phyloP scores from a whole-genome alignment of 192 early-diverging fungal genomes.

The Umbelopsis ramanniana region DNA sequence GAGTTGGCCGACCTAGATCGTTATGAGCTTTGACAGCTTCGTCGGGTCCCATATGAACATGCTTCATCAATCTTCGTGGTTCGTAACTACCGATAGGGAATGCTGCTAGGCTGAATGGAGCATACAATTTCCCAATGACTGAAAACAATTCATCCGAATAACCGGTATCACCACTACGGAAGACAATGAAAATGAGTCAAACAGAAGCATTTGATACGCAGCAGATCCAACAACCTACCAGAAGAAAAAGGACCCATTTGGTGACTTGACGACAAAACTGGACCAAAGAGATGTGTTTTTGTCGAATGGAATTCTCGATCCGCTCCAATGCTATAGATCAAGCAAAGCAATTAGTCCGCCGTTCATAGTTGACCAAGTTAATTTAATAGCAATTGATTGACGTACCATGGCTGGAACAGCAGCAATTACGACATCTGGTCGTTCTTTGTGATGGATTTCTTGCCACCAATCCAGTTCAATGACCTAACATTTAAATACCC shows the following conservation, averaged over 20 bases:
- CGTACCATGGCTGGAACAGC: conserved; percentile 43
- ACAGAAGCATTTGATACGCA: not conserved
- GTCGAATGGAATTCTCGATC: conserved; percentile 36
- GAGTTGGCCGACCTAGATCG: conserved; percentile 42
- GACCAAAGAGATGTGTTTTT: conserved; percentile 45
- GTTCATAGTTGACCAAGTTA: not conserved
- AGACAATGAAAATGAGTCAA: not conserved
- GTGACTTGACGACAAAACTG: conserved; percentile 52
- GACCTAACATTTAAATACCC: conserved; percentile 34
- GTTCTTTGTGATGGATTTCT: conserved; percentile 47
- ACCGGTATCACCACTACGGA: conserved; percentile 52
- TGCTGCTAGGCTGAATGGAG: conserved; percentile 55
- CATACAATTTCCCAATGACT: conserved; percentile 54
- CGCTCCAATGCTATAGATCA: conserved; percentile 36
- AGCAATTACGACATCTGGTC: conserved; percentile 47
- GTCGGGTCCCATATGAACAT: conserved; percentile 59
- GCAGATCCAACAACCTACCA: conserved; percentile 32
- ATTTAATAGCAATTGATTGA: not conserved
- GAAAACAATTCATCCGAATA: conserved; percentile 53
- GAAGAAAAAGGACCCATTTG: conserved; percentile 50
- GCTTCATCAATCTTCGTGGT: conserved; percentile 52
- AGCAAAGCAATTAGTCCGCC: no score
- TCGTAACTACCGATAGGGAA: conserved; percentile 61
- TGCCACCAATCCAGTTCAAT: conserved; percentile 66
- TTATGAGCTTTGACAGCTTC: conserved; percentile 54